Base-by-base conservation (phyloP, 371 early-diverging fungal species). In the Rhizopus sp. region DNA sequence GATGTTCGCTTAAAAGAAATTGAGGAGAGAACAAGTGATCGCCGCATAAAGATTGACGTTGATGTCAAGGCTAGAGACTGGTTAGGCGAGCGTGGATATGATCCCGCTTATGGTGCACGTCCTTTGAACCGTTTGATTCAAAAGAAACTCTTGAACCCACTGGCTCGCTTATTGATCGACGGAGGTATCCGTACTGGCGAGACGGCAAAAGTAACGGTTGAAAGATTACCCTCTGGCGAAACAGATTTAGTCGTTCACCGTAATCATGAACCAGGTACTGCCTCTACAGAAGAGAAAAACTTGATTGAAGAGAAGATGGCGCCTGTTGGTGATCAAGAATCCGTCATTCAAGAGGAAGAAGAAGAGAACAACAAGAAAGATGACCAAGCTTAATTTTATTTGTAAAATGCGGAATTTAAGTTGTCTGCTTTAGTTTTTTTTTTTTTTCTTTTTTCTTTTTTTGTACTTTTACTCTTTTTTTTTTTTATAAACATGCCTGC, bases 81-180 rank as follows among this genome's bases (percentile, higher is more conserved):
- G 86, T 76, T 96, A 31, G 83, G 92, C 12, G 83, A 87, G 32
- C 80, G 86, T 37, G 88, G 92, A 0, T 93, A 92, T 70, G 91
- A 92, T 63, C 93, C 94, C 3, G 82, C 84, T 3, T 96, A 92
- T 73, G 97, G 96, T 58, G 95, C 91, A 2, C 84, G 85, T 12
- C 91, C 91, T 12, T 68, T 92, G 53, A 92, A 93, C 65, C 79
- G 95, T 4, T 70, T 93, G 40, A 90, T 94, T 46, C 90, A 92
- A 67, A 90, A 92, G 77, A 78, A 85, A 37, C 52, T 93, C 5
- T 68, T 94, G 50, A 92, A 92, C 53, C 93, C 93, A 10, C 69
- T 94, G 48, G 92, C 93, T 5, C 84, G 88, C 55, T 68, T 82
- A 35, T 68, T 94, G 37, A 88, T 93, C 42, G 90, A 91, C 53